phyloP scores from a whole-genome alignment of 495 filamentous ascomycete species.

The Tuber brumale region DNA sequence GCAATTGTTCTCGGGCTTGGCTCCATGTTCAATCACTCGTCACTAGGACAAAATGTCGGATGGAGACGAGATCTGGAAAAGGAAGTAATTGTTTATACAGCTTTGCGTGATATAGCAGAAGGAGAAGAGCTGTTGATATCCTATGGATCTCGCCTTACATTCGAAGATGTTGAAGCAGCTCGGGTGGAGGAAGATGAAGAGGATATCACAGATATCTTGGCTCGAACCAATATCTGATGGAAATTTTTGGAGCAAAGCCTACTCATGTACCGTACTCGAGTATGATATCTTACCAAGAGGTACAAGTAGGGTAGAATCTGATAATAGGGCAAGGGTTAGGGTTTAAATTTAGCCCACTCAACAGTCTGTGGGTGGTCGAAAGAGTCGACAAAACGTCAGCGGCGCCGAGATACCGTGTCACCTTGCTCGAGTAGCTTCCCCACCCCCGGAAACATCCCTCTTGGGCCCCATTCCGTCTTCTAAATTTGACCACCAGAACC shows the following conservation, averaged over 20 bases:
- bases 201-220: slow-evolving; percentile 19
- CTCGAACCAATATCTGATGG: slow-evolving; percentile 20
- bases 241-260: neutral
- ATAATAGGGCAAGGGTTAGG: neutral
- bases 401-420: neutral
- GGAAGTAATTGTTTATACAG: slow-evolving; percentile 47
- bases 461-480: neutral
- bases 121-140: slow-evolving; percentile 56
- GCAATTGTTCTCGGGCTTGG: slow-evolving; percentile 55
- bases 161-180: slow-evolving; percentile 47
- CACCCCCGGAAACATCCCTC: neutral
- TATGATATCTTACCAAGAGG: neutral
- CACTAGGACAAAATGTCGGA: slow-evolving; percentile 49
- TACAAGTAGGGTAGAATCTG: neutral
- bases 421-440: neutral
- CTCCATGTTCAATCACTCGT: slow-evolving; percentile 55
- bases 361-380: neutral
- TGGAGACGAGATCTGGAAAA: slow-evolving; percentile 49
- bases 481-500: neutral
- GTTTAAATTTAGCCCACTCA: neutral
- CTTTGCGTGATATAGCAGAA: slow-evolving; percentile 48
- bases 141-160: slow-evolving; percentile 51
- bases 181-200: slow-evolving; percentile 13
- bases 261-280: neutral
- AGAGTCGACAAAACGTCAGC: slow-evolving; percentile 3